Base-by-base conservation (phyloP, 2,329 filamentous ascomycete species). In the Cylindrodendrum hubeiense region DNA sequence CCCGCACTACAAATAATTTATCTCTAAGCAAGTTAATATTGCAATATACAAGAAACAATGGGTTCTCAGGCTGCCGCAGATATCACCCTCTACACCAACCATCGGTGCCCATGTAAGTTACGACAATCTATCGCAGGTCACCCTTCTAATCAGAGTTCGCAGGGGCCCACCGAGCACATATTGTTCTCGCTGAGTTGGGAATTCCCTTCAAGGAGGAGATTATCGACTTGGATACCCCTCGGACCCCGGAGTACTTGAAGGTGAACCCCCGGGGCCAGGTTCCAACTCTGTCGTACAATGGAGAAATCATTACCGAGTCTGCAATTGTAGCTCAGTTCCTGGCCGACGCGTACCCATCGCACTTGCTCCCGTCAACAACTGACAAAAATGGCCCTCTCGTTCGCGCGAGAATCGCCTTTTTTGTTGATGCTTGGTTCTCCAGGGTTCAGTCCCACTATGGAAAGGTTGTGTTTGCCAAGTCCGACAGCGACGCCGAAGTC, bases 251-350 rank as follows among this genome's bases (percentile, higher is more conserved):
- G 83, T 96, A 95, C 76, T 86, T 96, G 9, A 83, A 90, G 55
- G 81, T 96, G 76, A 95, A 95, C 81, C 92, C 93, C 69, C 89
- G 92, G 61, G 93, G 93, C 15, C 87, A 94, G 3, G 92, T 96
- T 5, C 93, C 93, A 1, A 82, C 89, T 0, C 80, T 96, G 60
- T 85, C 87, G 24, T 91, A 91, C 82, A 85, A 89, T 67, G 85
- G 84, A 66, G 85, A 91, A 67, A 90, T 93, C 76, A 84, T 96
- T 74, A 89, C 87, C 57, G 93, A 96, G 78, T 93, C 91, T 3
- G 89, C 82, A 67, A 87, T 95, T 67, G 89, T 95, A n/a, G 79
- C 89, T 1, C 88, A 91, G 70, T 95, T 93, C 80, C 78, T 90
- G 4, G 89, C 86, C 46, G 93, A 96, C 74, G 82, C 86, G 0